A percentile compares a stretch with the other conserved stretches of the same genome.
phyloP scores from a whole-genome alignment of 805 yeast species.

The Zygosaccharomyces bailii region DNA sequence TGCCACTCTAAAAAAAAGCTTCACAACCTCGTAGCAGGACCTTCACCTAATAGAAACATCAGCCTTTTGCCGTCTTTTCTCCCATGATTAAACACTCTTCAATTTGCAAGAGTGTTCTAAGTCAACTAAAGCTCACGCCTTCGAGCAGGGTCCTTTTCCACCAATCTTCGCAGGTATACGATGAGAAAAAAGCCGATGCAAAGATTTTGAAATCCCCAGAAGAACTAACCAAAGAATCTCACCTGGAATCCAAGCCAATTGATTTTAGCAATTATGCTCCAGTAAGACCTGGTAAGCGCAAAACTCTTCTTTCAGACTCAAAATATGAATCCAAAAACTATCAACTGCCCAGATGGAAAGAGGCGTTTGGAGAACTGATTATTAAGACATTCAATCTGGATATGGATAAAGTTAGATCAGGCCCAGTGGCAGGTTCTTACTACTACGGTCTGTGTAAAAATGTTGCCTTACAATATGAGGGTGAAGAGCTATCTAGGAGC shows the following conservation, averaged over 20 bases:
- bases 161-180: constrained; percentile 7
- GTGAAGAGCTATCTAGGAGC: constrained; percentile 64
- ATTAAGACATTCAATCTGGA: constrained; percentile 65
- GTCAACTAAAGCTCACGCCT: background rate
- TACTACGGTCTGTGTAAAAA: constrained; percentile 84
- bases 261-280: constrained; percentile 33
- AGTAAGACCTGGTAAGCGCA: constrained; percentile 33
- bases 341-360: constrained; percentile 48
- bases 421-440: constrained; percentile 87
- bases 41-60: too few relatives aligned
- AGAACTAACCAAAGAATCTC: constrained; percentile 24
- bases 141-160: constrained; percentile 7
- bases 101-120: background rate
- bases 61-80: too few relatives aligned
- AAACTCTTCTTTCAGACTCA: constrained; percentile 37
- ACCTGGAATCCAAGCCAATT: constrained; percentile 21
- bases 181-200: constrained; percentile 3
- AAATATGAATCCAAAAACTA: constrained; percentile 39
- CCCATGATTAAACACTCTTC: background rate
- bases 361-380: constrained; percentile 60
- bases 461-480: constrained; percentile 76
- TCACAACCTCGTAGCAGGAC: background rate
- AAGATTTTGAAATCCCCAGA: constrained; percentile 27
- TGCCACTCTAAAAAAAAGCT: constrained; percentile 1
- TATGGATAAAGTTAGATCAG: constrained; percentile 90